Percentiles rank a stretch among this genome's conserved stretches.
Conservation (phyloP, 208 protist genomes). For the Angomonas ambiguus region DNA sequence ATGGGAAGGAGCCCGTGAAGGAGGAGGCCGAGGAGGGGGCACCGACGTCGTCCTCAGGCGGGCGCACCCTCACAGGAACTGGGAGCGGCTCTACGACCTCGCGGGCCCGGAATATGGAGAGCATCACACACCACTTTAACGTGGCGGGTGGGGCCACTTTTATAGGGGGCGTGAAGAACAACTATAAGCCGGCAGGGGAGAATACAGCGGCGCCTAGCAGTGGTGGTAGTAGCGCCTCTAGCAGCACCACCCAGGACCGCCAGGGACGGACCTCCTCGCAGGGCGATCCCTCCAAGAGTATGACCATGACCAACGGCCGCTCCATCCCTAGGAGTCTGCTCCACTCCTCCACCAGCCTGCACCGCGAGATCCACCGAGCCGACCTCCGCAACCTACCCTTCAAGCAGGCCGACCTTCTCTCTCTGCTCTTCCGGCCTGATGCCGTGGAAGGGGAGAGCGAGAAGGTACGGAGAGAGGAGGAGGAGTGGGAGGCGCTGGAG, state of each 20-base stretch:
- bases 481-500: not conserved
- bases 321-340: not conserved
- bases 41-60: too few relatives aligned
- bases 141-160: not conserved
- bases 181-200: not conserved
- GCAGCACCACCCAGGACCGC: too few relatives aligned
- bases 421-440: not conserved
- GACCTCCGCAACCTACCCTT: not conserved
- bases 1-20: too few relatives aligned
- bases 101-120: not conserved
- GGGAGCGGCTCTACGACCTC: not conserved
- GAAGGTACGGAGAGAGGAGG: not conserved
- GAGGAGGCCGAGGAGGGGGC: too few relatives aligned
- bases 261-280: not conserved
- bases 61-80: too few relatives aligned
- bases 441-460: not conserved
- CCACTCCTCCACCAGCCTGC: not conserved
- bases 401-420: slow-evolving; percentile 3
- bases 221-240: too few relatives aligned
- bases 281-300: not conserved
- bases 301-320: not conserved
- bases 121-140: not conserved
- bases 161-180: not conserved
- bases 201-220: too few relatives aligned
- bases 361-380: not conserved